phyloP scores from a whole-genome alignment of 371 early-diverging fungal genomes.

The Mucor lusitanicus region DNA sequence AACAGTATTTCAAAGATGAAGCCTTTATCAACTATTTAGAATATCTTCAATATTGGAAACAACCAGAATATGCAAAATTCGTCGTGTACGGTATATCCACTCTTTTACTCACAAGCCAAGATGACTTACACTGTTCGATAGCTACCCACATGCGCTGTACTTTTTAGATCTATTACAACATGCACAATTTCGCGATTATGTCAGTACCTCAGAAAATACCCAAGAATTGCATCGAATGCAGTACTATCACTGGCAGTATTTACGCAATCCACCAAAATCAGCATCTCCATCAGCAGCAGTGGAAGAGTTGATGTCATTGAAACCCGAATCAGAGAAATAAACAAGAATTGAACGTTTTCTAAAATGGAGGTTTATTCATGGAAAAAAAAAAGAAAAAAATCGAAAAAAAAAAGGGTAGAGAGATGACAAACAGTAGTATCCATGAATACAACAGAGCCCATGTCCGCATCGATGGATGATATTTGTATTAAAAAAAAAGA shows the following conservation, averaged over 20 bases:
- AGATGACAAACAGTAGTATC: background rate
- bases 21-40: slow-evolving; percentile 85
- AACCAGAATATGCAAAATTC: slow-evolving; percentile 87
- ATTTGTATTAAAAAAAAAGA: background rate
- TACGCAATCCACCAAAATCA: slow-evolving; percentile 50
- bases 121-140: slow-evolving; percentile 19
- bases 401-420: background rate
- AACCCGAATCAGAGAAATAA: slow-evolving; percentile 9
- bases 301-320: slow-evolving; percentile 6
- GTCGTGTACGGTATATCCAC: slow-evolving; percentile 65
- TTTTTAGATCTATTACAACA: slow-evolving; percentile 86
- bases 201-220: slow-evolving; percentile 74
- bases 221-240: slow-evolving; percentile 81
- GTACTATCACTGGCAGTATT: slow-evolving; percentile 85
- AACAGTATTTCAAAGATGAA: slow-evolving; percentile 80
- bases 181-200: slow-evolving; percentile 74
- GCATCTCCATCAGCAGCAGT: background rate
- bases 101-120: background rate
- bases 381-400: background rate
- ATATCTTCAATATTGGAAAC: slow-evolving; percentile 91
- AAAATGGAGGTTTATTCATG: background rate
- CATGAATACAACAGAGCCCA: background rate
- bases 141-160: slow-evolving; percentile 87
- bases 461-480: background rate
- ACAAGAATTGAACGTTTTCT: background rate